These are phyloP conservation scores for Claviceps pazoutovae DNA, from an alignment of 2,329 filamentous ascomycete species.

Conservation along the genomic window DNA sequence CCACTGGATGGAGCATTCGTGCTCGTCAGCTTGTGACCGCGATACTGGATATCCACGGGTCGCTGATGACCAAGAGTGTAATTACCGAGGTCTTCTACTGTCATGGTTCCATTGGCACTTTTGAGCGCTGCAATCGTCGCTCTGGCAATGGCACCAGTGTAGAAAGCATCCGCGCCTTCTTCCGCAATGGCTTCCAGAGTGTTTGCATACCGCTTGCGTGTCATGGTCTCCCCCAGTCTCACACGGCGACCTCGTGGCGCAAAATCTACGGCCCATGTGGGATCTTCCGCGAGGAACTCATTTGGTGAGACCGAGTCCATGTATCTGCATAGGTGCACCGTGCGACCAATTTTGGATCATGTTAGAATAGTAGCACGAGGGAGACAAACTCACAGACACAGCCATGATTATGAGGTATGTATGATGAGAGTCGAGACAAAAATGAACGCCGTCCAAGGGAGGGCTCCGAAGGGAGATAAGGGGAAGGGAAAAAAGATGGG, in stretches of 20 bases:
- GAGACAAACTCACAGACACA: neutral
- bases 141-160: conserved; percentile 53
- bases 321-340: conserved; percentile 24
- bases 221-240: conserved; percentile 58
- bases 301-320: conserved; percentile 39
- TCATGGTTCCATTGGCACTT: conserved; percentile 61
- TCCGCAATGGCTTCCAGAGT: conserved; percentile 58
- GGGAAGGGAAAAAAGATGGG: neutral
- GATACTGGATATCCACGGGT: conserved; percentile 47
- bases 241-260: conserved; percentile 58
- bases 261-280: conserved; percentile 72
- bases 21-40: conserved; percentile 54
- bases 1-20: conserved; percentile 62
- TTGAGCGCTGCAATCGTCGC: conserved; percentile 54
- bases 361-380: neutral
- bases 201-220: conserved; percentile 57
- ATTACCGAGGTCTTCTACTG: conserved; percentile 53
- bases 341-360: neutral
- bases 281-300: conserved; percentile 55
- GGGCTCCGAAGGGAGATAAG: neutral
- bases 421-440: neutral
- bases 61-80: conserved; percentile 55
- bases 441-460: neutral
- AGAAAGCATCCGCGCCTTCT: conserved; percentile 54
- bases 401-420: too few species aligned